phyloP scores from a whole-genome alignment of 768 basidiomycete species.

The Hygrocybe punicea region DNA sequence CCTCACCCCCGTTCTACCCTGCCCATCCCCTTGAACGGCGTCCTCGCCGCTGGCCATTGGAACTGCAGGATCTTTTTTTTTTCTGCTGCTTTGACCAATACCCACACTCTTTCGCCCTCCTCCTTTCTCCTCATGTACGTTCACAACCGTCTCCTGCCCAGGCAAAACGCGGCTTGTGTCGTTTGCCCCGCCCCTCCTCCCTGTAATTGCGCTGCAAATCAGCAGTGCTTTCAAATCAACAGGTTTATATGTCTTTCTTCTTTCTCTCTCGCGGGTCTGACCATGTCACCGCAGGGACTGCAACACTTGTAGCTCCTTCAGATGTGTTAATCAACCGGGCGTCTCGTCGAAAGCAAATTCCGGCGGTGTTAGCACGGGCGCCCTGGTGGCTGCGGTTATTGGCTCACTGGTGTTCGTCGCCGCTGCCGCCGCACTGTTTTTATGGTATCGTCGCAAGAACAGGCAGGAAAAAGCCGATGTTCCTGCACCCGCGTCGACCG shows the following conservation, averaged over 20 bases:
- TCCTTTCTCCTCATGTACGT: slow-evolving; percentile 30
- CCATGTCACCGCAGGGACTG: slow-evolving; percentile 49
- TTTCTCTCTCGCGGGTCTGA: not conserved
- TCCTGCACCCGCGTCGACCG: slow-evolving; percentile 71
- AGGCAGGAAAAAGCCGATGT: slow-evolving; percentile 48
- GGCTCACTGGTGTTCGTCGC: slow-evolving; percentile 60
- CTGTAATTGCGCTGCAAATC: slow-evolving; percentile 53
- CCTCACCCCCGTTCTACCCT: no score
- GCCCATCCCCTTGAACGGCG: no score
- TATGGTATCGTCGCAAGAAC: slow-evolving; percentile 57
- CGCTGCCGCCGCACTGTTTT: slow-evolving; percentile 47
- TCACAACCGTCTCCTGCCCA: slow-evolving; percentile 37
- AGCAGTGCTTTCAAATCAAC: slow-evolving; percentile 59
- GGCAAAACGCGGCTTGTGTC: slow-evolving; percentile 44
- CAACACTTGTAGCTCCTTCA: slow-evolving; percentile 47
- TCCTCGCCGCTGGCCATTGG: not conserved
- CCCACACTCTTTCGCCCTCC: slow-evolving; percentile 23
- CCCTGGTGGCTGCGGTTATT: slow-evolving; percentile 70
- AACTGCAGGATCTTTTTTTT: not conserved
- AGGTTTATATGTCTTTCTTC: slow-evolving; percentile 41
- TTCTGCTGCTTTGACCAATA: not conserved
- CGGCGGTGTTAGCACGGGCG: slow-evolving; percentile 59
- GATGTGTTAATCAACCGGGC: slow-evolving; percentile 43
- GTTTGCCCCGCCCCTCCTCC: slow-evolving; percentile 45
- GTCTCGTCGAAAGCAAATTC: slow-evolving; percentile 11